Conservation (phyloP, 1,139 yeast genomes). For the Saccharomyces hybrid region DNA sequence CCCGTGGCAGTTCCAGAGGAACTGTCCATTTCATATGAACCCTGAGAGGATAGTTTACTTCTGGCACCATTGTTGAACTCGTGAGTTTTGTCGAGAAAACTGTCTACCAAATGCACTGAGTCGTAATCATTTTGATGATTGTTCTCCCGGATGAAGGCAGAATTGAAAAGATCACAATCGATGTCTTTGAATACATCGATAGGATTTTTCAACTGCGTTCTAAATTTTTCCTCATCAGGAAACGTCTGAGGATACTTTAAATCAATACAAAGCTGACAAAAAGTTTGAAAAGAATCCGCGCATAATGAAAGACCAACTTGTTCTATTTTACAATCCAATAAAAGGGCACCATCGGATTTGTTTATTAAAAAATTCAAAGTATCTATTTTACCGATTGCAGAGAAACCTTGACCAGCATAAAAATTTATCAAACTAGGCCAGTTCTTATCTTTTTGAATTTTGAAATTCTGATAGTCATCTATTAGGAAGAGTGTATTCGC, state of each 20-base stretch:
- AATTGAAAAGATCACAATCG: constrained; percentile 33
- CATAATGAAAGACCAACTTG: constrained; percentile 53
- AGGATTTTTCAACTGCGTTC: constrained; percentile 33
- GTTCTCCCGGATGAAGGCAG: neutral
- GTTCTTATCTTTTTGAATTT: constrained; percentile 26
- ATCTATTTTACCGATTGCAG: constrained; percentile 21
- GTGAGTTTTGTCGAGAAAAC: constrained; percentile 12
- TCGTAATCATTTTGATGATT: constrained; percentile 2
- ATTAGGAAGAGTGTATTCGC: constrained; percentile 43
- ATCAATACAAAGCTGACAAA: constrained; percentile 61
- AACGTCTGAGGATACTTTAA: constrained; percentile 60
- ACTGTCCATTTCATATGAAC: constrained; percentile 6
- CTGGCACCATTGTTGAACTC: neutral
- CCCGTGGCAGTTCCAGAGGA: constrained; percentile 3
- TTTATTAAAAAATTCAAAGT: neutral
- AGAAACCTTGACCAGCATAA: constrained; percentile 22
- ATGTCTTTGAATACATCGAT: constrained; percentile 46
- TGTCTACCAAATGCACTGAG: constrained; percentile 14
- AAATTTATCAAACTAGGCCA: constrained; percentile 10
- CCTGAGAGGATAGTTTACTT: neutral
- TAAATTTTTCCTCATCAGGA: constrained; percentile 50
- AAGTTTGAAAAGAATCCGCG: constrained; percentile 76
- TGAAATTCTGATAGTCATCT: constrained; percentile 44
- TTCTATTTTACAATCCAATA: constrained; percentile 36
- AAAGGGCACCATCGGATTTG: neutral